Conservation (phyloP, 2,329 filamentous ascomycete genomes). For the Sphaerulina vaccinii region DNA sequence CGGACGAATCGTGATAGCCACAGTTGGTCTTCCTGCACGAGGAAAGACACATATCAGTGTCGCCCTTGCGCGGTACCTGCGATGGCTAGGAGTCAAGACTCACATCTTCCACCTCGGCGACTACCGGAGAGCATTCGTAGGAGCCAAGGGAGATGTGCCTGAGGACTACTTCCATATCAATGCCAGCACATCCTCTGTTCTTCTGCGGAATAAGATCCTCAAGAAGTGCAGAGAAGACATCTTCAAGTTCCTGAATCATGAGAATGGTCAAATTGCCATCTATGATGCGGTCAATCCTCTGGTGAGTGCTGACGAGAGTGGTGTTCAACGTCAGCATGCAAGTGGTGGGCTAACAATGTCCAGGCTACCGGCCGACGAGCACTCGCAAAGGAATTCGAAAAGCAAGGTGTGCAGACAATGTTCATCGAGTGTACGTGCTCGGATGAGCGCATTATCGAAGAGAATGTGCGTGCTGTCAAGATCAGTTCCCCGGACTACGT, state of each 20-base stretch:
- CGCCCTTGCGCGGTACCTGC: constrained; percentile 87
- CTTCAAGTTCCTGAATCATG: constrained; percentile 91
- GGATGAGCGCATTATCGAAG: constrained; percentile 87
- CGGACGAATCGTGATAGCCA: constrained; percentile 93
- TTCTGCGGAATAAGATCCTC: constrained; percentile 92
- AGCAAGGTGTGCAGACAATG: constrained; percentile 91
- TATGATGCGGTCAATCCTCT: constrained; percentile 98
- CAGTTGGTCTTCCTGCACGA: constrained; percentile 89
- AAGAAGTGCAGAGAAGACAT: constrained; percentile 98
- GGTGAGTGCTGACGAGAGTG: neutral
- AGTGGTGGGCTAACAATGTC: neutral
- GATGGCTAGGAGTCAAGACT: constrained; percentile 97
- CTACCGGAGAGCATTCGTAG: constrained; percentile 88
- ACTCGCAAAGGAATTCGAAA: constrained; percentile 93
- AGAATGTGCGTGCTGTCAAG: constrained; percentile 96
- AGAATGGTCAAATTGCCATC: constrained; percentile 96
- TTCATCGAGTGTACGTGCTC: constrained; percentile 97
- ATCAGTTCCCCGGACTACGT: constrained; percentile 97
- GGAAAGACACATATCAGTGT: constrained; percentile 99
- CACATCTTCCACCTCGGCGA: constrained; percentile 96
- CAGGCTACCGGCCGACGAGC: constrained; percentile 71
- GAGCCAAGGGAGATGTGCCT: constrained; percentile 77
- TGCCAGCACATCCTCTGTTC: constrained; percentile 86
- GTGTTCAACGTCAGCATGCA: too few relatives aligned
- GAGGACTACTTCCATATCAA: constrained; percentile 98